Percentiles rank a stretch among this genome's conserved stretches.
Conservation (phyloP, 441 rosid species). For the Oxalis stricta region DNA sequence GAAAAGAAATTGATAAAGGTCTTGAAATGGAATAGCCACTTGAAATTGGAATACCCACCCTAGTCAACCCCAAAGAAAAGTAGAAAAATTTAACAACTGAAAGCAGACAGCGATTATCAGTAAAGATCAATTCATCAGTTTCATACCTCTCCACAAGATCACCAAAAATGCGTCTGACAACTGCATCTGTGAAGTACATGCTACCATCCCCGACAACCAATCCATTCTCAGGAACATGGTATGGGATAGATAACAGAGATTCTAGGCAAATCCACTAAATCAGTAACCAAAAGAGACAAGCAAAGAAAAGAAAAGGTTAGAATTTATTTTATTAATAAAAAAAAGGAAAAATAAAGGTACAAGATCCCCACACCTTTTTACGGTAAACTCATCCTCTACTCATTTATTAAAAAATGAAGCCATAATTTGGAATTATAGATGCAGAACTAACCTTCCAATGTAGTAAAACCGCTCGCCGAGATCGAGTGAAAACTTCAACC, state of each 20-base stretch:
- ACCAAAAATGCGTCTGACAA: slow-evolving; percentile 37
- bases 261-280: slow-evolving; percentile 88
- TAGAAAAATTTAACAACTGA: not conserved
- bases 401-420: not conserved
- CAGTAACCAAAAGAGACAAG: slow-evolving; percentile 4
- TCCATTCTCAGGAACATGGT: slow-evolving; percentile 31
- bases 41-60: not conserved
- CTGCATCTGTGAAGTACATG: slow-evolving; percentile 52
- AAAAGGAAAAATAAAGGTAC: no score
- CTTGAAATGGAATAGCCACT: not conserved
- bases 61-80: not conserved
- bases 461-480: slow-evolving; percentile 70
- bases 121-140: slow-evolving; percentile 1
- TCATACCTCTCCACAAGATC: slow-evolving; percentile 82
- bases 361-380: no score
- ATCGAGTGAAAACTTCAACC: slow-evolving; percentile 52
- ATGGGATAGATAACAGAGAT: slow-evolving; percentile 54
- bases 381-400: not conserved
- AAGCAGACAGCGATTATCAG: not conserved
- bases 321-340: no score
- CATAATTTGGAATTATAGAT: not conserved
- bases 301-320: slow-evolving; percentile 7
- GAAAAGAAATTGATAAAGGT: no score
- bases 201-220: slow-evolving; percentile 24
- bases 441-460: slow-evolving; percentile 82